Evolutionary conservation across 2,329 filamentous ascomycete species (phyloP), one percentile per base, ranked within the genome.

Genomic region (Venturia pyrina): DNA sequence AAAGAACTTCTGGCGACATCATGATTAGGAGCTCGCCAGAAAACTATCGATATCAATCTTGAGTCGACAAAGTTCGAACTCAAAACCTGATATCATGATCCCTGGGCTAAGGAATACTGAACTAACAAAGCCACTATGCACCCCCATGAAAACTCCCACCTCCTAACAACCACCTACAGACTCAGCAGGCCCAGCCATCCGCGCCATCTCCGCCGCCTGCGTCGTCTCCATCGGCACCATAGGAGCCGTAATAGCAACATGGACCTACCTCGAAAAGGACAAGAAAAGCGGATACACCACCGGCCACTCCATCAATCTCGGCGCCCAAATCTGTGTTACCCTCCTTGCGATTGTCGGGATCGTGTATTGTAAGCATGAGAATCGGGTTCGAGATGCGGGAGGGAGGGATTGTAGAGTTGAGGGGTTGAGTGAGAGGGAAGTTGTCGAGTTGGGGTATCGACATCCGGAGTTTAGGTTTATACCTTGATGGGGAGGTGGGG

Each of bases 221-320:
- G 81, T 86, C 46, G 81, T 83, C 13, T 79, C 77, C 0, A 70
- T 87, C 2, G 84, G 84, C 13, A 85, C 82, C 0, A 75, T 82
- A 13, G 84, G 84, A 48, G 83, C 83, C 34, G 82, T 87, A 50
- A 73, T 86, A 2, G 81, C 84, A 41, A 84, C 82, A 5, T 85
- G 83, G 83, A 83, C 82, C 0, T 86, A 86, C 69, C 73, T 80
- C 4, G 73, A 74, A 0, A 70, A 68, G 13, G 81, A 84, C 67
- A 78, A 73, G 0, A 81, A 82, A 1, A 21, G 44, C 7, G 72
- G 76, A 56, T 84, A 81, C 69, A 75, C 73, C 41, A 79, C 77
- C 63, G 82, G 82, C 32, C 81, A 84, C 72, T 80, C 81, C 5
- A 86, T 86, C 77, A 86, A 86, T 70, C 75, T 86, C 59, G 75